Evolutionary conservation across 805 yeast species (phyloP).

Genomic region (Ogataea pini): DNA sequence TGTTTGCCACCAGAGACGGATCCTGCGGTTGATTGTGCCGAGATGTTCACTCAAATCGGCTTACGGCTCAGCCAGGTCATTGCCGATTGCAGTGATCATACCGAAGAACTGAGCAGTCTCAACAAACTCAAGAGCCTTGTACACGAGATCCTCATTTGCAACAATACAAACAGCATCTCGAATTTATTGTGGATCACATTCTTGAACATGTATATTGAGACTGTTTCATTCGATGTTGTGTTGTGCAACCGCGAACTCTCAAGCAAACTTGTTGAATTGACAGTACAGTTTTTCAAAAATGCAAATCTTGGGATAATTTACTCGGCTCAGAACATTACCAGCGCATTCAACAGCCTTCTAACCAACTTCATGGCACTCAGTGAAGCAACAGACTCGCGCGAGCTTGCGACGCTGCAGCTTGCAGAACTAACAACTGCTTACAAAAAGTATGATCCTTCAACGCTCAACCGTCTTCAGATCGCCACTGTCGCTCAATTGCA

Average conservation of each 20-base stretch:
- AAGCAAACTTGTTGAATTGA: slow-evolving; percentile 10
- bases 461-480: slow-evolving; percentile 12
- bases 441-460: background rate
- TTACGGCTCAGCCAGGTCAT: slow-evolving; percentile 3
- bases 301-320: slow-evolving; percentile 9
- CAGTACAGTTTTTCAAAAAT: slow-evolving; percentile 11
- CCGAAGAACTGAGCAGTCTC: slow-evolving; percentile 1
- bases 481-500: slow-evolving; percentile 11
- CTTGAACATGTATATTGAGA: slow-evolving; percentile 12
- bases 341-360: slow-evolving; percentile 14
- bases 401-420: slow-evolving; percentile 9
- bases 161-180: slow-evolving; percentile 6
- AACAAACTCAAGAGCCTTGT: slow-evolving; percentile 14
- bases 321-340: background rate
- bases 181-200: slow-evolving; percentile 16
- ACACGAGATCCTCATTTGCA: slow-evolving; percentile 7
- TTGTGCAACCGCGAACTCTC: slow-evolving; percentile 1
- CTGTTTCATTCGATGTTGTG: background rate
- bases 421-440: slow-evolving; percentile 1
- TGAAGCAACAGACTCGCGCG: slow-evolving; percentile 1
- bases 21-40: slow-evolving; percentile 6
- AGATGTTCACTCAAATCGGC: slow-evolving; percentile 3
- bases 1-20: slow-evolving; percentile 5
- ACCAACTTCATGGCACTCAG: slow-evolving; percentile 4
- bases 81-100: background rate